Conservation (phyloP, 2,329 filamentous ascomycete genomes). For the Coniochaeta sp. region DNA sequence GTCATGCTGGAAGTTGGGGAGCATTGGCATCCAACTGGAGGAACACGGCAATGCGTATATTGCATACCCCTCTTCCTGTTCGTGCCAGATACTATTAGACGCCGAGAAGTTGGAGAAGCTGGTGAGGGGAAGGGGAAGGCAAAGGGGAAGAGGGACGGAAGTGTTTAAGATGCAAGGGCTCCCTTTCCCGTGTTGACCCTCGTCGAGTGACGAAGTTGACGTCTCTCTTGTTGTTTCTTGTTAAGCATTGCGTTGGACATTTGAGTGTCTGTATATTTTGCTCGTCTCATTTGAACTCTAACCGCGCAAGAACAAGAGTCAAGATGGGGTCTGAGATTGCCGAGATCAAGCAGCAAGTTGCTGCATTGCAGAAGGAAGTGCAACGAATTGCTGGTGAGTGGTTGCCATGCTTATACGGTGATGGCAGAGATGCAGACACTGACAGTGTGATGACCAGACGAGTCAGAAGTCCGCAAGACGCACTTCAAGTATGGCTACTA, state of each 20-base stretch:
- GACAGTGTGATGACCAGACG: constrained; percentile 26
- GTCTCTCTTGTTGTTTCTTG: no score
- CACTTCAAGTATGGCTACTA: constrained; percentile 55
- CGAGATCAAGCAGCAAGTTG: constrained; percentile 28
- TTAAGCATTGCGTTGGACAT: not conserved
- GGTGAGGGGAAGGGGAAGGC: not conserved
- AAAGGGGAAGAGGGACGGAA: no score
- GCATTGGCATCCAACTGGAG: not conserved
- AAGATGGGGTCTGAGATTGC: constrained; percentile 26
- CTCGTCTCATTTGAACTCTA: not conserved
- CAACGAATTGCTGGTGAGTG: constrained; percentile 22
- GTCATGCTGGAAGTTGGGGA: not conserved
- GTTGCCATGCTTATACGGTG: no score
- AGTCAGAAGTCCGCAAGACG: constrained; percentile 46
- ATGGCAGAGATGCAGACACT: not conserved
- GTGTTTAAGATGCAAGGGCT: not conserved
- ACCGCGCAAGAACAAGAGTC: not conserved
- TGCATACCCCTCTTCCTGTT: not conserved
- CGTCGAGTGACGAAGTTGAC: not conserved
- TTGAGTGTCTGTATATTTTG: not conserved
- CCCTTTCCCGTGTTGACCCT: not conserved
- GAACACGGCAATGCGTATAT: constrained; percentile 1
- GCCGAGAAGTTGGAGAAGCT: not conserved
- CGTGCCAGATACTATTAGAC: not conserved
- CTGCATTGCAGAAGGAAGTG: constrained; percentile 25